Base-by-base conservation (phyloP, 805 yeast genomes). In the Lipomyces kockii region DNA sequence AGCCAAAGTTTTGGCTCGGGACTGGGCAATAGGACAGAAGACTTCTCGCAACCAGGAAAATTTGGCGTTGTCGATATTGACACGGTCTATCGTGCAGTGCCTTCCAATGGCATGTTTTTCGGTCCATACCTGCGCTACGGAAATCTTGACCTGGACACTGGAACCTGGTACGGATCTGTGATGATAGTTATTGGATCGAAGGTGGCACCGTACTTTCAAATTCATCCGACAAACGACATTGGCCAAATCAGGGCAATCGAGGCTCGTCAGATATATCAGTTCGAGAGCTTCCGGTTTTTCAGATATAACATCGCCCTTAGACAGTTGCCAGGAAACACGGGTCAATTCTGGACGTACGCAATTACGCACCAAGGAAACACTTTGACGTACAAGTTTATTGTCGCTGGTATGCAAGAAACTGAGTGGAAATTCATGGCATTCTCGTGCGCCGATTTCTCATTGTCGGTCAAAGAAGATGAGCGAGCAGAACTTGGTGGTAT, bases 401-500 rank as follows among this genome's bases (percentile, higher is more conserved):
- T 69, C 9, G 70, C 72, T 20, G 72, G 71, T 9, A 62, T 60
- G 32, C 59, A 52, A 22, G 66, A 69, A 34, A 58, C 20, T 4
- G 60, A 58, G 25, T 69, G 72, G 72, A 65, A 67, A 17, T 63
- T 64, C 43, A 67, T 69, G 72, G 72, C 72, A 11, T 69, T 67
- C 51, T 69, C 72, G 7, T 69, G 72, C 49, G 72, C 72, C 2
- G 72, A 69, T 55, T 69, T 69, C 43, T 66, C 72, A 14, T 68
- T 69, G 32, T 60, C 65, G 14, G 72, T 69, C 43, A 67, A 53
- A 25, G 62, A 61, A 37, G 62, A 61, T n/a, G 71, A 67, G 51
- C 70, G 72, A n/a, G 55, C 80, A 0, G 77, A 78, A 4, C 95
- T 87, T 79, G 72, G 72, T n/a, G 72, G 72, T 2, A 86, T 87